Evolutionary conservation across 75 land plant species (phyloP), one percentile per base, ranked within the genome.

Genomic region (Cupressus sempervirens): DNA sequence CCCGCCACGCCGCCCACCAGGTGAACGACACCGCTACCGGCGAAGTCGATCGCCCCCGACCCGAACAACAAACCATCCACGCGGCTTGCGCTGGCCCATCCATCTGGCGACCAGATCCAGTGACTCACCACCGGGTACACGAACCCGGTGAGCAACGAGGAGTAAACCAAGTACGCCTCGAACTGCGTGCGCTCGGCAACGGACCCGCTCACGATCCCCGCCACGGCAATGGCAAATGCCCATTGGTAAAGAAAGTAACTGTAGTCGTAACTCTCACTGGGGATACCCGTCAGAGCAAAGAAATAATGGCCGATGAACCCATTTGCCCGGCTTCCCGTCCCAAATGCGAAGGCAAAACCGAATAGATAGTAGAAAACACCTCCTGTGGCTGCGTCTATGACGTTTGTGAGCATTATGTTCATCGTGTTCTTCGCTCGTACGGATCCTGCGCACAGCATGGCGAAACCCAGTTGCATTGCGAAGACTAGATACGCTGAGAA

Each of bases 371-470:
- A 87, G 85, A 89, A 89, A 73, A 91, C 50, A 58, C 86, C 91
- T 1, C 93, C 93, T 45, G 83, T 85, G 6, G 91, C 93, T 0
- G 92, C 93, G 87, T 92, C 93, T 52, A 91, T 81, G 84, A 92
- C 93, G 80, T 92, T 92, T 84, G 89, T 92, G 85, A 92, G 92
- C 93, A 92, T 92, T 86, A 92, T 92, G 87, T 92, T 92, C 89
- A 89, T 87, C 86, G 92, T 88, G 90, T 92, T 92, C 83, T 92
- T 92, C 84, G 93, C 93, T 1, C 92, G 92, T 62, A 92, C 93
- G 8, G 93, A 92, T 30, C 93, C 93, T 10, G 92, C 93, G 76
- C 93, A 92, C 83, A 93, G 93, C 93, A 92, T 92, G 70, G 93
- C 92, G 81, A 92, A 92, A 30, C 93, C 93, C 32, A 92, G 92